Evolutionary conservation across 768 basidiomycete genomes (phyloP).

Genomic region (Cystobasidium ongulense): DNA sequence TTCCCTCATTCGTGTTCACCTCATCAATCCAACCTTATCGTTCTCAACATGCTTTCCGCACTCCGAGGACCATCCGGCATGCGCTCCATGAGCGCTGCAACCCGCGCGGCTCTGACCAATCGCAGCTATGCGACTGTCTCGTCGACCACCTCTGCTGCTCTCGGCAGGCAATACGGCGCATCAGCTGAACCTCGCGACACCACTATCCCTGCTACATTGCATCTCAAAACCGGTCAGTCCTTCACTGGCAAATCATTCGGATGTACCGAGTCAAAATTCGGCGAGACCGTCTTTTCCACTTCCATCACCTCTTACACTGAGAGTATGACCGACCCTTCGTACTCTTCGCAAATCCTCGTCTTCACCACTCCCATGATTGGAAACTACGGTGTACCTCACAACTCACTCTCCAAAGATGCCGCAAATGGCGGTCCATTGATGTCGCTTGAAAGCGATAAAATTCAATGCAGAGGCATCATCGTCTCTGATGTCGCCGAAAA

Average conservation of each 20-base stretch:
- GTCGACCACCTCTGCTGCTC: background rate
- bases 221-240: conserved; percentile 87
- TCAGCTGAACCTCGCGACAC: conserved; percentile 26
- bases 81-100: background rate
- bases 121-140: conserved; percentile 27
- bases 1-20: background rate
- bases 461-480: conserved; percentile 86
- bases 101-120: background rate
- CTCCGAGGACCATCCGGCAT: background rate
- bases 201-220: conserved; percentile 67
- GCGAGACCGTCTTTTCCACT: conserved; percentile 97
- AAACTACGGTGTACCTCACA: conserved; percentile 90
- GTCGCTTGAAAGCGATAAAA: conserved; percentile 73
- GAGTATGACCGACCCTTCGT: conserved; percentile 99
- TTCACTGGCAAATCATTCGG: conserved; percentile 87
- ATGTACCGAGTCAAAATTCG: conserved; percentile 72
- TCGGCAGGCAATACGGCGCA: conserved; percentile 1
- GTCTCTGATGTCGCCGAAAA: conserved; percentile 91
- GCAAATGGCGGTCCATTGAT: conserved; percentile 62
- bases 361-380: conserved; percentile 98
- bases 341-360: conserved; percentile 93
- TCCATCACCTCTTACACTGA: conserved; percentile 99
- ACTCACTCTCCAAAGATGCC: conserved; percentile 51
- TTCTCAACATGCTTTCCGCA: background rate
- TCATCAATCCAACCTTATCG: background rate